Percentiles rank a stretch among this genome's conserved stretches.
These are phyloP conservation scores for Guyanaporus albipodus DNA, from an alignment of 768 basidiomycete genomes.

Conservation along the genomic window DNA sequence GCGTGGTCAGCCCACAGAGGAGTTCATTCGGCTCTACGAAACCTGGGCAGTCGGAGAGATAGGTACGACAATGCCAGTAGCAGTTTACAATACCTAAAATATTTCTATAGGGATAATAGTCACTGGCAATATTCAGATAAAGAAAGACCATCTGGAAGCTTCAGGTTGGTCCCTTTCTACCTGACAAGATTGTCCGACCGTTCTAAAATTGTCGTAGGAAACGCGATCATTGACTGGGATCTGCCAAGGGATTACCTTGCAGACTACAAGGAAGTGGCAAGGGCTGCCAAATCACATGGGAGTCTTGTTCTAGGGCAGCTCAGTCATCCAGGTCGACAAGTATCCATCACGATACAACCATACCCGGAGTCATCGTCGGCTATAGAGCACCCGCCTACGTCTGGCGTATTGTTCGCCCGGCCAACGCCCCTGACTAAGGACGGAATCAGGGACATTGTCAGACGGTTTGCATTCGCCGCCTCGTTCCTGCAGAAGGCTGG, in stretches of 20 bases:
- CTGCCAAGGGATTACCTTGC: conserved; percentile 22
- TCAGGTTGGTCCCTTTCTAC: conserved; percentile 19
- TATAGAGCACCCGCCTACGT: conserved; percentile 32
- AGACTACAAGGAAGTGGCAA: conserved; percentile 21
- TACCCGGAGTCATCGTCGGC: conserved; percentile 34
- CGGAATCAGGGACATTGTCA: conserved; percentile 49
- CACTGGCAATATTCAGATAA: conserved; percentile 34
- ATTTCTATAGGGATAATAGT: conserved; percentile 27
- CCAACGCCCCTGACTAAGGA: conserved; percentile 38
- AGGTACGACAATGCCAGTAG: conserved; percentile 13
- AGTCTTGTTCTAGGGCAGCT: conserved; percentile 32
- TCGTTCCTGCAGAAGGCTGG: conserved; percentile 52
- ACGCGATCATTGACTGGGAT: conserved; percentile 31
- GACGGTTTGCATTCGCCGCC: conserved; percentile 52
- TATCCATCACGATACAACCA: conserved; percentile 33
- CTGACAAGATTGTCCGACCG: not conserved
- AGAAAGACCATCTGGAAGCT: conserved; percentile 33
- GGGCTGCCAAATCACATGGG: conserved; percentile 30
- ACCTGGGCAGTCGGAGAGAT: conserved; percentile 33
- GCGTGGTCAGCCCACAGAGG: conserved; percentile 32
- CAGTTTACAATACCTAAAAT: conserved; percentile 1
- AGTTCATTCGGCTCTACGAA: conserved; percentile 32
- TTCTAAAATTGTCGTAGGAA: conserved; percentile 17
- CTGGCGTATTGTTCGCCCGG: conserved; percentile 30
- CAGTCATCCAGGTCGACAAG: conserved; percentile 33